Conservation (phyloP, 108 stramenopile species). For the Cyclotella kingstonii region DNA sequence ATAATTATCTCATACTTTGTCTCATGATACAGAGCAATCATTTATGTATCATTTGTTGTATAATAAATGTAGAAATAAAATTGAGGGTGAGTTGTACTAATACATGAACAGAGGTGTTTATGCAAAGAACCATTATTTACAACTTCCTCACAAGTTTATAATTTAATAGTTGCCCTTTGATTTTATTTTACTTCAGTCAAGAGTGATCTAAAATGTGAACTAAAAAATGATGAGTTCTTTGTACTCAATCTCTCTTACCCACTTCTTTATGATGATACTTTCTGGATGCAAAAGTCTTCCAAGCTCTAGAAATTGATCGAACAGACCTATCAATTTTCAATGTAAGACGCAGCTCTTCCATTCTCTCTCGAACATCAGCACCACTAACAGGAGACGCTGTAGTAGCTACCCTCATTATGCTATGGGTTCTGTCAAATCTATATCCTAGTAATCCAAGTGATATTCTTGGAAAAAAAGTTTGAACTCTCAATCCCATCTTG, state of each 20-base stretch:
- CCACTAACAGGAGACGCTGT: slow-evolving; percentile 48
- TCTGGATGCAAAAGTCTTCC: slow-evolving; percentile 24
- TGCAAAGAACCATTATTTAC: too few species aligned
- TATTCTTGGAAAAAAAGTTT: slow-evolving; percentile 37
- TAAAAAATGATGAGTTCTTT: not conserved
- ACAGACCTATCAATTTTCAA: slow-evolving; percentile 63
- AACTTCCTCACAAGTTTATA: too few species aligned
- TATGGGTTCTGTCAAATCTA: slow-evolving; percentile 48
- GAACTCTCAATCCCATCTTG: slow-evolving; percentile 51
- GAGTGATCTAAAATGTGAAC: too few species aligned
- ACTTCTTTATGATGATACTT: slow-evolving; percentile 3
- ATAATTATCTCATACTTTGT: too few species aligned
- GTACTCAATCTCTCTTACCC: not conserved
- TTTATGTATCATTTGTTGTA: too few species aligned
- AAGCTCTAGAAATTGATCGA: slow-evolving; percentile 53
- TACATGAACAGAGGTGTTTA: too few species aligned
- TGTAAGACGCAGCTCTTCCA: slow-evolving; percentile 53
- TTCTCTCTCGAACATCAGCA: slow-evolving; percentile 60
- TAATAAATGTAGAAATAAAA: too few species aligned
- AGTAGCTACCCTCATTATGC: slow-evolving; percentile 48
- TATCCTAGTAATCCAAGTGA: slow-evolving; percentile 51
- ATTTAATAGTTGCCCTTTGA: too few species aligned
- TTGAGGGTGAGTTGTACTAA: too few species aligned
- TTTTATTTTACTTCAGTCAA: too few species aligned
- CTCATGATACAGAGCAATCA: too few species aligned